These are phyloP conservation scores for Umbelopsis ramanniana DNA, from an alignment of 192 early-diverging fungal species.

Conservation along the genomic window DNA sequence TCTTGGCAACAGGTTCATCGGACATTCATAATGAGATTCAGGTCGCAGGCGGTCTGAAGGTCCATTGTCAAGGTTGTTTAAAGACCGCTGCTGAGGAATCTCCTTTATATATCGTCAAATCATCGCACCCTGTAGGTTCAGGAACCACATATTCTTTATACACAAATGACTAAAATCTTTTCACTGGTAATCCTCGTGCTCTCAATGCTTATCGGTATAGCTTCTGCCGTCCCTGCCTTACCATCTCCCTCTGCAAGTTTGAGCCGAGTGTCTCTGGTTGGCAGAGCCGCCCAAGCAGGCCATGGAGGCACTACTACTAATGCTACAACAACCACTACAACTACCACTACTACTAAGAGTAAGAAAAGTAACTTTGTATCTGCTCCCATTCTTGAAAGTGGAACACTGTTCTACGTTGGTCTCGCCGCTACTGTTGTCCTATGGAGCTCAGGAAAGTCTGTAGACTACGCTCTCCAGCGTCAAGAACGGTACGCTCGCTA, in stretches of 20 bases:
- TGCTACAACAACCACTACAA: background rate
- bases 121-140: background rate
- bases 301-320: background rate
- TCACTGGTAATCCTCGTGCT: background rate
- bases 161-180: constrained; percentile 2
- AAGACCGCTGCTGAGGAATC: constrained; percentile 7
- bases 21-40: background rate
- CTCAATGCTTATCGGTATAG: background rate
- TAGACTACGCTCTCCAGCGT: constrained; percentile 30
- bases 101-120: background rate
- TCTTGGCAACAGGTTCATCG: background rate
- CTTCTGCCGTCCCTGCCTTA: background rate
- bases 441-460: constrained; percentile 34
- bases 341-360: background rate
- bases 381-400: constrained; percentile 26
- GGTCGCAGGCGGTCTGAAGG: background rate
- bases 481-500: constrained; percentile 29
- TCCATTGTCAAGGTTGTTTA: constrained; percentile 4
- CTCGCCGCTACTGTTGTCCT: constrained; percentile 29
- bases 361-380: constrained; percentile 25
- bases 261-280: background rate
- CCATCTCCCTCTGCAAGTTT: background rate
- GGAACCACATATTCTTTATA: background rate
- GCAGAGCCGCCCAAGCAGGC: background rate
- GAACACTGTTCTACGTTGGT: constrained; percentile 36